Conservation (phyloP, 495 filamentous ascomycete genomes). For the Aspergillus funiculosus region DNA sequence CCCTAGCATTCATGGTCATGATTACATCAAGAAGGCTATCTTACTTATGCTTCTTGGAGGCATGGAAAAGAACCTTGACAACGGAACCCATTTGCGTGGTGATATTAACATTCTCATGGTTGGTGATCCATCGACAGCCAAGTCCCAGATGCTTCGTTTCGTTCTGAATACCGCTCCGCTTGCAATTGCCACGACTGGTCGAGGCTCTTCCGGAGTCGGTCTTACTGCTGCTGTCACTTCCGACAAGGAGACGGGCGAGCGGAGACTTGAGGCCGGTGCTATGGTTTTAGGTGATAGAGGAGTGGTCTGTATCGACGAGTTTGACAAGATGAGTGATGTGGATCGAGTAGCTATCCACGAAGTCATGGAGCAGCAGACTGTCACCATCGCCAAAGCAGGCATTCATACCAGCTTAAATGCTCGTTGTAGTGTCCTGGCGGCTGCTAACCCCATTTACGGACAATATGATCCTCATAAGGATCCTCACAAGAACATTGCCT, state of each 20-base stretch:
- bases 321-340: slow-evolving; percentile 99
- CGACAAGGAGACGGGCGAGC: slow-evolving; percentile 96
- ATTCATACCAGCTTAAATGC: slow-evolving; percentile 98
- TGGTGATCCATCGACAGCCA: slow-evolving; percentile 96
- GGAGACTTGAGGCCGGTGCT: slow-evolving; percentile 90
- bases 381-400: slow-evolving; percentile 97
- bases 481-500: slow-evolving; percentile 95
- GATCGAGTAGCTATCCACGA: slow-evolving; percentile 99
- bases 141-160: slow-evolving; percentile 95
- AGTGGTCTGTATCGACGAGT: slow-evolving; percentile 98
- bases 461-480: slow-evolving; percentile 99
- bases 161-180: slow-evolving; percentile 96
- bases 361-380: slow-evolving; percentile 99
- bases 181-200: slow-evolving; percentile 94
- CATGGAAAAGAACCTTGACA: slow-evolving; percentile 98
- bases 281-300: slow-evolving; percentile 98
- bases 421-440: slow-evolving; percentile 92
- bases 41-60: slow-evolving; percentile 95
- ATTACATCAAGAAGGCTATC: slow-evolving; percentile 98
- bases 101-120: slow-evolving; percentile 99
- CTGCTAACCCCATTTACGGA: slow-evolving; percentile 95
- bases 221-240: slow-evolving; percentile 92
- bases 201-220: slow-evolving; percentile 97
- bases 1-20: slow-evolving; percentile 96
- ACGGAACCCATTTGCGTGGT: slow-evolving; percentile 94